Evolutionary conservation across 495 filamentous ascomycete genomes (phyloP).

Genomic region (Aspergillus avenaceus): DNA sequence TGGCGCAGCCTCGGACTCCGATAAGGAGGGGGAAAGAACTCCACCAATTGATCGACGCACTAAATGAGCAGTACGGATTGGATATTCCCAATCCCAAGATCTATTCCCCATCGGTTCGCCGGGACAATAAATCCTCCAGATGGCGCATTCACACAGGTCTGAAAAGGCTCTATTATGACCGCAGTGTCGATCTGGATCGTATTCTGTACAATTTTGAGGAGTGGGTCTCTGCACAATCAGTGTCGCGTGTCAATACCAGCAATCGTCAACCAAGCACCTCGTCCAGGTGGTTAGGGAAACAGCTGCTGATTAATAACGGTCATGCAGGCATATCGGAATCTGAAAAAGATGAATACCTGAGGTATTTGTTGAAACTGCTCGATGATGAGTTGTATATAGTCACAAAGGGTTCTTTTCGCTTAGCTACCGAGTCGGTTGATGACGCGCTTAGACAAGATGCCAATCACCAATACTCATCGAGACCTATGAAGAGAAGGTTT

Average conservation of each 20-base stretch:
- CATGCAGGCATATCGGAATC: constrained; percentile 2
- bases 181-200: constrained; percentile 9
- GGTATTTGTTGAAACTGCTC: constrained; percentile 23
- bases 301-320: background rate
- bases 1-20: constrained; percentile 14
- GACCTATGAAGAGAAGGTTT: constrained; percentile 21
- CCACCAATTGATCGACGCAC: constrained; percentile 9
- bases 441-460: background rate
- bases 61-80: constrained; percentile 24
- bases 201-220: constrained; percentile 25
- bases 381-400: constrained; percentile 27
- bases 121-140: constrained; percentile 1
- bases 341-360: constrained; percentile 18
- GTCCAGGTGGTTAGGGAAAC: background rate
- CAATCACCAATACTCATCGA: background rate
- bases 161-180: constrained; percentile 15
- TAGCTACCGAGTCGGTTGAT: background rate
- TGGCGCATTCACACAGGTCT: constrained; percentile 15
- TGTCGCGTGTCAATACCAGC: background rate
- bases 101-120: constrained; percentile 14
- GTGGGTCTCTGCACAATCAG: constrained; percentile 15
- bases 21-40: constrained; percentile 16
- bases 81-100: constrained; percentile 20
- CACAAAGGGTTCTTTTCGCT: constrained; percentile 9
- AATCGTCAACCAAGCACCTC: constrained; percentile 1